Percentiles rank a stretch among this genome's conserved stretches.
Evolutionary conservation across 2,329 filamentous ascomycete genomes (phyloP).

Genomic region (Bretziella fagacearum): DNA sequence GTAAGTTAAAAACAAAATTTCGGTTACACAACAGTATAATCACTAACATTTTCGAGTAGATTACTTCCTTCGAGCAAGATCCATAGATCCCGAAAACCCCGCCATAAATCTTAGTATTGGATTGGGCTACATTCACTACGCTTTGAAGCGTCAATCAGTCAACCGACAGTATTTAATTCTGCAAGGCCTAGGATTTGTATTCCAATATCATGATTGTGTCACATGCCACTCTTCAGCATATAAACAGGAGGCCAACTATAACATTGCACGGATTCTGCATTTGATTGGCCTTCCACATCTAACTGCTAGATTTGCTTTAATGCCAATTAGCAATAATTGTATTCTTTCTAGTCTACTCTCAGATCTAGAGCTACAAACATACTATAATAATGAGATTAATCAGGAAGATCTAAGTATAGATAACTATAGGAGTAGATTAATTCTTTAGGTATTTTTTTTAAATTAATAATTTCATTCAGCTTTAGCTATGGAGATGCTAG

Average conservation of each 20-base stretch:
- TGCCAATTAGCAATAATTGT: not conserved
- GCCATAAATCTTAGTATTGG: slow-evolving; percentile 69
- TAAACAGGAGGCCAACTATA: slow-evolving; percentile 62
- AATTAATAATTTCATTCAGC: too few relatives aligned
- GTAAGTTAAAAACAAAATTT: slow-evolving; percentile 24
- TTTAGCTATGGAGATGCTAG: too few relatives aligned
- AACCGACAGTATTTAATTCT: slow-evolving; percentile 78
- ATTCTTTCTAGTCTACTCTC: slow-evolving; percentile 1
- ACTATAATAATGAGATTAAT: slow-evolving; percentile 8
- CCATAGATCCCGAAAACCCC: slow-evolving; percentile 58
- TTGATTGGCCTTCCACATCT: slow-evolving; percentile 17
- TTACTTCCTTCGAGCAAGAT: slow-evolving; percentile 67
- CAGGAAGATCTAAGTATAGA: not conserved
- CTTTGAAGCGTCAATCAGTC: slow-evolving; percentile 73
- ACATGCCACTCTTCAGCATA: not conserved
- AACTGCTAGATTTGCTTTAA: slow-evolving; percentile 11
- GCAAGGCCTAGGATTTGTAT: slow-evolving; percentile 59
- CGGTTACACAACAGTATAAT: slow-evolving; percentile 5
- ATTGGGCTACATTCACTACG: slow-evolving; percentile 72
- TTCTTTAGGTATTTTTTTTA: too few relatives aligned
- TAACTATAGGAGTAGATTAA: too few relatives aligned
- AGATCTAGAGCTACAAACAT: slow-evolving; percentile 7
- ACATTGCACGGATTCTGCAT: slow-evolving; percentile 61
- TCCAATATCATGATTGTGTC: slow-evolving; percentile 24
- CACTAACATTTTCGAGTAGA: slow-evolving; percentile 24